Conservation (phyloP, 1,284 basidiomycete species). For the Fomitopsis betulina region DNA sequence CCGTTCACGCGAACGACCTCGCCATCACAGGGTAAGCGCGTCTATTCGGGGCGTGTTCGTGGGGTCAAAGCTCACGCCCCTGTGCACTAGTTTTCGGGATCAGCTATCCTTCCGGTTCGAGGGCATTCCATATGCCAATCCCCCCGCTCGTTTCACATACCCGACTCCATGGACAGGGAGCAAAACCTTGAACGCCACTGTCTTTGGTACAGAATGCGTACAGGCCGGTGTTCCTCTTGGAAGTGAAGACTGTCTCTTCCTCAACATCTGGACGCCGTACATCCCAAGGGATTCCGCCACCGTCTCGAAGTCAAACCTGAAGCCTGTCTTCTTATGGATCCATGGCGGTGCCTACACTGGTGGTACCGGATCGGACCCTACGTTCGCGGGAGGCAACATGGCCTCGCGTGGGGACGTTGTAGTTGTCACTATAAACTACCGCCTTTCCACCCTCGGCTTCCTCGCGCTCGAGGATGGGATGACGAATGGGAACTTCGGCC, state of each 20-base stretch:
- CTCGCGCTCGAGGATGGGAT: conserved; percentile 31
- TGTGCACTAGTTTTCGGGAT: conserved; percentile 27
- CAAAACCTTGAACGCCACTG: conserved; percentile 26
- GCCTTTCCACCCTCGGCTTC: conserved; percentile 37
- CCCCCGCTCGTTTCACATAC: conserved; percentile 28
- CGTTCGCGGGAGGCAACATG: conserved; percentile 29
- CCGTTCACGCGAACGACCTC: conserved; percentile 19
- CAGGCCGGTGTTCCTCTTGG: conserved; percentile 21
- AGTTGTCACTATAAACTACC: conserved; percentile 43
- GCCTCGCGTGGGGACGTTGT: conserved; percentile 41
- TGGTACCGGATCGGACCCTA: conserved; percentile 23
- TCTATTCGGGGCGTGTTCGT: neutral
- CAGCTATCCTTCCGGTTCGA: conserved; percentile 32
- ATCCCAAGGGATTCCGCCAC: conserved; percentile 20
- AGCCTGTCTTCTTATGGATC: conserved; percentile 41
- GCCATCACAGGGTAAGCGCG: conserved; percentile 24
- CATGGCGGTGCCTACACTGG: conserved; percentile 46
- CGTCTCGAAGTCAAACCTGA: conserved; percentile 21
- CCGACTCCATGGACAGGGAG: conserved; percentile 25
- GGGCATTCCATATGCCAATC: conserved; percentile 32
- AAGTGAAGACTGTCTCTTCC: conserved; percentile 37
- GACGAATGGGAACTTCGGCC: conserved; percentile 37
- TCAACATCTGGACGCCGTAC: conserved; percentile 42
- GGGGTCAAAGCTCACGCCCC: neutral
- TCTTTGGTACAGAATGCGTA: conserved; percentile 27